Evolutionary conservation across 2,329 filamentous ascomycete species (phyloP).

Genomic region (Sarocladiaceae sp.): DNA sequence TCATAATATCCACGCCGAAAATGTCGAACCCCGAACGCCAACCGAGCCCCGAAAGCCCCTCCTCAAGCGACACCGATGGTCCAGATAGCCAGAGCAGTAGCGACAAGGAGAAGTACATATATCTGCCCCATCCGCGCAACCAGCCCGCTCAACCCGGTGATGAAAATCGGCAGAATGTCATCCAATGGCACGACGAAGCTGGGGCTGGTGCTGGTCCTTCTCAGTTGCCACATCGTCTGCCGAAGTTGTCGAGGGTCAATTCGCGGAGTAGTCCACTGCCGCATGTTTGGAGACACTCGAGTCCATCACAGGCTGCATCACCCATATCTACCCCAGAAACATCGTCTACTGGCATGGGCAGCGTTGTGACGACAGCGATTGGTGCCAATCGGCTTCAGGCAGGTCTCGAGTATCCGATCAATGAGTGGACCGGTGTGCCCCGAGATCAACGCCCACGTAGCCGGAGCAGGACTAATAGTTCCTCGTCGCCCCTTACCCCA

Average conservation of each 20-base stretch:
- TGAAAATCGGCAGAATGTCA: background rate
- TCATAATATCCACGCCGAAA: background rate
- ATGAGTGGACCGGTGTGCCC: too few species aligned
- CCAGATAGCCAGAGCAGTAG: background rate
- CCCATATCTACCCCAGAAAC: too few species aligned
- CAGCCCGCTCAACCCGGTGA: background rate
- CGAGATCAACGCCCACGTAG: too few species aligned
- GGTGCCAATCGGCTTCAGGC: too few species aligned
- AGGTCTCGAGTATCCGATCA: too few species aligned
- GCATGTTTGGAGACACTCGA: background rate
- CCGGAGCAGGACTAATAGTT: too few species aligned
- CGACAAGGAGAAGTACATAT: background rate
- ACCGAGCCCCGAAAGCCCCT: background rate
- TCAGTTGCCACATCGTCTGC: background rate
- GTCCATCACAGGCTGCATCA: background rate
- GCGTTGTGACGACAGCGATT: too few species aligned
- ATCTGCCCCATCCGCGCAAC: background rate
- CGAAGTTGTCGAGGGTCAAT: background rate
- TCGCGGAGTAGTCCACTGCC: background rate
- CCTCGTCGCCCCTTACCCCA: too few species aligned
- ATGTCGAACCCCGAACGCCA: background rate
- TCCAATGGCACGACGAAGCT: background rate
- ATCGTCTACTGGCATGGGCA: too few species aligned
- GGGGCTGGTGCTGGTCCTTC: background rate
- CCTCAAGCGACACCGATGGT: background rate